Percentiles rank a stretch among this genome's conserved stretches.
These are phyloP conservation scores for Madurella fahalii DNA, from an alignment of 2,329 filamentous ascomycete genomes.

Conservation along the genomic window DNA sequence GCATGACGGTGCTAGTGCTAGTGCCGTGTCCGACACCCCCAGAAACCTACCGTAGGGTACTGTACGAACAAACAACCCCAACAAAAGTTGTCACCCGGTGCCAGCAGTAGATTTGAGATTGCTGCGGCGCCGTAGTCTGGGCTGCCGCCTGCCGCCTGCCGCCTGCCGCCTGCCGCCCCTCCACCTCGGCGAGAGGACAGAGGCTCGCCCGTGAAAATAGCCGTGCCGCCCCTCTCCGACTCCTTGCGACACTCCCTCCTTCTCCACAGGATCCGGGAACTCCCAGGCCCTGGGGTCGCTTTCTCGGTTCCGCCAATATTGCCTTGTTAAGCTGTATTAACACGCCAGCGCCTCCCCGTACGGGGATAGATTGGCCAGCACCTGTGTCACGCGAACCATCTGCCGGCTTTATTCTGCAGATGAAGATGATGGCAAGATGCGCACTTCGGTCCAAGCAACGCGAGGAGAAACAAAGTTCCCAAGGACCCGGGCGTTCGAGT, in stretches of 20 bases:
- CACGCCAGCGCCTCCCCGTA: slow-evolving; percentile 13
- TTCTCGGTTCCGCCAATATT: slow-evolving; percentile 24
- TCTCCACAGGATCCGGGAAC: slow-evolving; percentile 14
- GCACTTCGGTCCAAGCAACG: slow-evolving; percentile 10
- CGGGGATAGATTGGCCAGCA: slow-evolving; percentile 22
- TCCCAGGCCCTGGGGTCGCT: slow-evolving; percentile 10
- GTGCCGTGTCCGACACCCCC: too few relatives aligned
- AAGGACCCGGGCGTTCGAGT: slow-evolving; percentile 9
- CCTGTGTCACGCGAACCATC: slow-evolving; percentile 24
- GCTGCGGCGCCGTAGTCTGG: too few relatives aligned
- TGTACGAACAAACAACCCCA: too few relatives aligned
- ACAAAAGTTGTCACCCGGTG: too few relatives aligned
- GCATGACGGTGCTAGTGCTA: too few relatives aligned
- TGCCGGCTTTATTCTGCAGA: slow-evolving; percentile 30
- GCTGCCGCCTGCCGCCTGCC: background rate
- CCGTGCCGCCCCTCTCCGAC: slow-evolving; percentile 26
- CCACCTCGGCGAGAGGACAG: background rate
- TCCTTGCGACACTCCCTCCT: slow-evolving; percentile 9
- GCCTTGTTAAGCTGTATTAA: slow-evolving; percentile 14
- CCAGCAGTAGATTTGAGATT: too few relatives aligned
- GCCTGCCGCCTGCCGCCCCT: background rate
- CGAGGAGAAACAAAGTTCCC: background rate
- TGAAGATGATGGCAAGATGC: slow-evolving; percentile 23
- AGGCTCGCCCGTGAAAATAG: slow-evolving; percentile 21
- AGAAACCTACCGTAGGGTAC: too few relatives aligned